phyloP scores from a whole-genome alignment of 352 stramenopile species.

The Thalassiosira livingstoniorum region DNA sequence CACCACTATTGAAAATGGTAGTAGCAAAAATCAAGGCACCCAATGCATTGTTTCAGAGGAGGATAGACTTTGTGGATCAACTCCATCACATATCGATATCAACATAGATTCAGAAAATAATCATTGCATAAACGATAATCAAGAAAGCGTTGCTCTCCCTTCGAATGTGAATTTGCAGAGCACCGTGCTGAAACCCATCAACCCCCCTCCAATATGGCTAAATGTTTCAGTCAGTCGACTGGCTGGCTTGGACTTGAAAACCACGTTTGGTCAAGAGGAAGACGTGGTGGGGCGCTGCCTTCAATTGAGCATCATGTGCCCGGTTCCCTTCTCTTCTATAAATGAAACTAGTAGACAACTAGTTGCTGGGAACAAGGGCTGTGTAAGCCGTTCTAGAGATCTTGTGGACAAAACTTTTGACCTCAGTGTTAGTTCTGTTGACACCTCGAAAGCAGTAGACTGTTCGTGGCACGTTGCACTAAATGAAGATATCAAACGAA shows the following conservation, averaged over 20 bases:
- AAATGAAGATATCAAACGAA: not conserved
- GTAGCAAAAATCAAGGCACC: too few relatives aligned
- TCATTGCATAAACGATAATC: not conserved
- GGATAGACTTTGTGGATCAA: not conserved
- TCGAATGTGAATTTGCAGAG: too few relatives aligned
- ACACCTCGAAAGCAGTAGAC: slow-evolving; percentile 2
- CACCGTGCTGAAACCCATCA: slow-evolving; percentile 17
- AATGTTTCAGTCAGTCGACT: slow-evolving; percentile 28
- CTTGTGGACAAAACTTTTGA: too few relatives aligned
- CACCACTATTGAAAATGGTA: too few relatives aligned
- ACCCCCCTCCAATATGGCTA: slow-evolving; percentile 36
- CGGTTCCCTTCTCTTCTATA: not conserved
- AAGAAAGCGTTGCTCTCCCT: slow-evolving; percentile 14
- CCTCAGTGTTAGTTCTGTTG: not conserved
- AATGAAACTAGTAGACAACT: not conserved
- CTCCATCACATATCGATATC: not conserved
- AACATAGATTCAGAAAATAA: not conserved
- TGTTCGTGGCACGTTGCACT: slow-evolving; percentile 34
- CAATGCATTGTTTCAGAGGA: too few relatives aligned
- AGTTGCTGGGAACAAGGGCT: not conserved
- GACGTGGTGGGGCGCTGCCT: not conserved
- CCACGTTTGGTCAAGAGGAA: not conserved
- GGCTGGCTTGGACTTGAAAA: slow-evolving; percentile 5
- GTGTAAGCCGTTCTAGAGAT: not conserved
- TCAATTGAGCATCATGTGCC: not conserved